These are phyloP conservation scores for Stentor coeruleus DNA, from an alignment of 73 alveolate genomes.

Conservation along the genomic window DNA sequence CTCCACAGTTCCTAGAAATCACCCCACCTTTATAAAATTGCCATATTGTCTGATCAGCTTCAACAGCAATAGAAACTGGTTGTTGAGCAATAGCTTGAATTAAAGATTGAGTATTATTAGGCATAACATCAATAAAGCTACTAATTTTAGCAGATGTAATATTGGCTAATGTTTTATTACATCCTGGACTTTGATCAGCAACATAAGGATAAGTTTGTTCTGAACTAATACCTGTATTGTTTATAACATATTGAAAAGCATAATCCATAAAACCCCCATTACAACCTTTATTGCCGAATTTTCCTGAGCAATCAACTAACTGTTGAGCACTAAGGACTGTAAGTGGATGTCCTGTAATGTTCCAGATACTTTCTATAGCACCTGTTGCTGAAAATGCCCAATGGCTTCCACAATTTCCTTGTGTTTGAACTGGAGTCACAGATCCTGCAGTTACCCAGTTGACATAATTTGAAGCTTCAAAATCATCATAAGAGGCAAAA, in stretches of 20 bases:
- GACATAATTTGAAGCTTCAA: no score
- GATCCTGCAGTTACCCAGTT: conserved; percentile 8
- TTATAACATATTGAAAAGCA: conserved; percentile 47
- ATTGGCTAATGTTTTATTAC: conserved; percentile 39
- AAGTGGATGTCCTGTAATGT: conserved; percentile 20
- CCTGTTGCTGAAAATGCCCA: conserved; percentile 60
- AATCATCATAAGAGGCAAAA: no score
- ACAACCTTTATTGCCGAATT: conserved; percentile 66
- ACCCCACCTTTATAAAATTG: no score
- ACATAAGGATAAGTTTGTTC: conserved; percentile 59
- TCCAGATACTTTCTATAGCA: conserved; percentile 35
- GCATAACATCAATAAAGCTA: conserved; percentile 7
- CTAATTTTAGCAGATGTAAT: conserved; percentile 25
- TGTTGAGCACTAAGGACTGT: conserved; percentile 42
- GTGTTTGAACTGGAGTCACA: conserved; percentile 26
- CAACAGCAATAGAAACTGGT: conserved; percentile 43
- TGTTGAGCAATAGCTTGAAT: neutral
- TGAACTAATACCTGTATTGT: conserved; percentile 24
- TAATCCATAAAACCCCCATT: conserved; percentile 58
- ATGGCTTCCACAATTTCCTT: conserved; percentile 40
- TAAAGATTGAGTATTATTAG: conserved; percentile 29
- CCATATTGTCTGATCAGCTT: no score
- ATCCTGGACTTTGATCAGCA: conserved; percentile 42
- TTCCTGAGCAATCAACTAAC: conserved; percentile 69
- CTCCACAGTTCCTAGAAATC: no score